Evolutionary conservation across 257 asterid species (phyloP), one percentile per base, ranked within the genome.

Genomic region (Solanum sejunctum): DNA sequence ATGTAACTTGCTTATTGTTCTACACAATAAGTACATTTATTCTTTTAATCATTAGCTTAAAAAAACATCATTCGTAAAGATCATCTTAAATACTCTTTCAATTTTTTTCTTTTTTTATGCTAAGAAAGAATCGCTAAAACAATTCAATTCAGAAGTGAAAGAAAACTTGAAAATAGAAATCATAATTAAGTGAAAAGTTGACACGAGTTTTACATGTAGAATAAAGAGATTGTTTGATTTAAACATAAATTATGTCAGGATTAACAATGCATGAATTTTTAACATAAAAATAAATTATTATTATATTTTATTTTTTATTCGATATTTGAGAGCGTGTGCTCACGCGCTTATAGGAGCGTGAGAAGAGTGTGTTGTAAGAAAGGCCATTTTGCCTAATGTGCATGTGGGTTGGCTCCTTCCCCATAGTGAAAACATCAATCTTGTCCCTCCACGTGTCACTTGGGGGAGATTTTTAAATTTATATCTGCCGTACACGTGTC

Each of bases 341-440:
- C 84, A 80, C 26, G 39, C 71, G 70, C 54, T 2, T 11, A 56
- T 15, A 80, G 70, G 49, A 58, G 51, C 70, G 84, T 41, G 84
- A 54, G 70, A 55, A 28, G 28, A 57, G 70, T 18, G 3, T 18
- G 1, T n/a, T 3, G 32, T 18, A n/a, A 12, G 52, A 58, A 56
- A 32, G 69, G 6, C 28, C 54, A 80, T 36, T 26, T 80, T 80
- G 84, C 66, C 54, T 41, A 56, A 17, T 36, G 39, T 66, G 28
- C 84, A 80, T 56, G 84, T 80, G 84, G 84, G 84, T 80, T 80
- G 70, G 84, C 56, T 80, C 71, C 69, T 80, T 56, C 69, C 70
- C 70, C 49, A 54, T 54, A 12, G 54, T 80, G 54, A 80, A 17
- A 80, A 80, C 71, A 58, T 55, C 47, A 80, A 51, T 56, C n/a